A percentile compares a stretch with the other conserved stretches of the same genome.
Conservation (phyloP, 2,329 filamentous ascomycete genomes). For the Berkeleyomyces rouxiae region DNA sequence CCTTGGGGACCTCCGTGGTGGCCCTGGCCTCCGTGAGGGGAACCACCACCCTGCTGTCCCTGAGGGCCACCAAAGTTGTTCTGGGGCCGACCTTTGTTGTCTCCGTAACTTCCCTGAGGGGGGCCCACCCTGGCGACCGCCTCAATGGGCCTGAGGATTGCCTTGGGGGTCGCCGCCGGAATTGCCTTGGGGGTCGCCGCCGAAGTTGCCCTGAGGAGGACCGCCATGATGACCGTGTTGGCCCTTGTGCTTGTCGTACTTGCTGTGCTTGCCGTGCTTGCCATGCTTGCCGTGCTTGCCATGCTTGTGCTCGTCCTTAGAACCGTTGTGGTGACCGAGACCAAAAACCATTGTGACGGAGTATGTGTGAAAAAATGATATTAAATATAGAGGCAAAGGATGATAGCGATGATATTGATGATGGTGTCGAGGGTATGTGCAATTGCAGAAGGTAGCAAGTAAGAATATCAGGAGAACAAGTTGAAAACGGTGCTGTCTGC, state of each 20-base stretch:
- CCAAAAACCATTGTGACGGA: constrained; percentile 11
- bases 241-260: too few relatives aligned
- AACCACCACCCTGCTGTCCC: not conserved
- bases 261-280: too few relatives aligned
- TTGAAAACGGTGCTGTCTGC: not conserved
- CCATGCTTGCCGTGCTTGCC: not conserved
- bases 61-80: not conserved
- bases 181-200: not conserved
- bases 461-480: not conserved
- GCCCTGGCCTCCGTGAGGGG: not conserved
- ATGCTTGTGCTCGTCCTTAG: not conserved
- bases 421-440: not conserved
- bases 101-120: not conserved
- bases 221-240: not conserved
- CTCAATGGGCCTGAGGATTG: too few relatives aligned
- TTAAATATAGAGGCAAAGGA: not conserved
- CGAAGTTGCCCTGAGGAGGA: not conserved
- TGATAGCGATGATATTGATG: not conserved
- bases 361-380: not conserved
- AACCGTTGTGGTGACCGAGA: constrained; percentile 4
- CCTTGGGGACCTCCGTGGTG: not conserved
- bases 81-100: not conserved
- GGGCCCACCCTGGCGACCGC: not conserved
- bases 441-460: not conserved
- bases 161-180: not conserved